Evolutionary conservation across 2,329 filamentous ascomycete genomes (phyloP).

Genomic region (Sclerotinia spermophila): DNA sequence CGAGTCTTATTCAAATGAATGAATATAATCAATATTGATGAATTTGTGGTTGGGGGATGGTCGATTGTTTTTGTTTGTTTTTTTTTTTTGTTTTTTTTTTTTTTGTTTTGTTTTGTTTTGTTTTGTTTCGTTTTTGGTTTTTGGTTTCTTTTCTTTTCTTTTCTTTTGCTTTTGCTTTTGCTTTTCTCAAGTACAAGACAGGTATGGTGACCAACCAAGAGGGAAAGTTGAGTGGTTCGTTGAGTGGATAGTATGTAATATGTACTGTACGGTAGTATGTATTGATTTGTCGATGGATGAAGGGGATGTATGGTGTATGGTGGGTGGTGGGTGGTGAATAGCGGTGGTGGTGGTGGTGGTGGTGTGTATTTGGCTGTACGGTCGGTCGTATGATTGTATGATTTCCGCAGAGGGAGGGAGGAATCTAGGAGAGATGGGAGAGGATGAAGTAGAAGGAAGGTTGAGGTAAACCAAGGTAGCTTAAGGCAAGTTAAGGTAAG

Average conservation of each 20-base stretch:
- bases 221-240: background rate
- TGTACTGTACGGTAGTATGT: background rate
- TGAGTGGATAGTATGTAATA: background rate
- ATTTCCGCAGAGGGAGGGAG: background rate
- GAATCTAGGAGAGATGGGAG: background rate
- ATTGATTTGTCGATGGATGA: constrained; percentile 1
- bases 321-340: background rate
- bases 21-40: background rate
- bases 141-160: background rate
- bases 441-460: background rate
- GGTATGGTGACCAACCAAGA: background rate
- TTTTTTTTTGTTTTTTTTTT: background rate
- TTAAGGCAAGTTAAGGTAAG: background rate
- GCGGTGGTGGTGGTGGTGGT: background rate
- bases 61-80: background rate
- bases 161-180: background rate
- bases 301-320: background rate
- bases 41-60: constrained; percentile 19
- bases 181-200: background rate
- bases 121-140: background rate
- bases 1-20: background rate
- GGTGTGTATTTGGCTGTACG: background rate
- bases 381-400: background rate
- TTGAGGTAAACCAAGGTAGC: background rate
- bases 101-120: background rate